A percentile compares a stretch with the other conserved stretches of the same genome.
These are phyloP conservation scores for Xylariomycetidae sp. DNA, from an alignment of 2,329 filamentous ascomycete genomes.

Conservation along the genomic window DNA sequence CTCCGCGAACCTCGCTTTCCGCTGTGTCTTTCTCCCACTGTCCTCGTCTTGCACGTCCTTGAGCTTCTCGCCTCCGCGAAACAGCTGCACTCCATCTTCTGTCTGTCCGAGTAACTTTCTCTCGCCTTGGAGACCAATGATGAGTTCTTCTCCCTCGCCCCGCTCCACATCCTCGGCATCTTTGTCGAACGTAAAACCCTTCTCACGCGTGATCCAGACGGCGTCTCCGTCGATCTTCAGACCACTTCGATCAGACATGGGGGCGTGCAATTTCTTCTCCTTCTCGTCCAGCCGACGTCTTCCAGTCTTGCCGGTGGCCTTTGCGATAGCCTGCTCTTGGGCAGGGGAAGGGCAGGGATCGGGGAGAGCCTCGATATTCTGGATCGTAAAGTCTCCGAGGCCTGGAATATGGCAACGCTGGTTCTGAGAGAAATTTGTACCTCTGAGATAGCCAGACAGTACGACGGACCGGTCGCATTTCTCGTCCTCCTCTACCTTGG, in stretches of 20 bases:
- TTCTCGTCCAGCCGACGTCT: slow-evolving; percentile 85
- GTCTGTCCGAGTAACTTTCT: slow-evolving; percentile 75
- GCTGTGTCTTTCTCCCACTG: slow-evolving; percentile 53
- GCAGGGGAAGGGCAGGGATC: slow-evolving; percentile 93
- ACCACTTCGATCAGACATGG: slow-evolving; percentile 96
- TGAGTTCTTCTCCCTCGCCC: slow-evolving; percentile 92
- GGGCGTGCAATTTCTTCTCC: slow-evolving; percentile 91
- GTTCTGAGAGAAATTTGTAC: slow-evolving; percentile 85
- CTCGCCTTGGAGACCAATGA: slow-evolving; percentile 81
- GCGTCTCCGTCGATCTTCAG: slow-evolving; percentile 95
- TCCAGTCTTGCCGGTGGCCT: slow-evolving; percentile 74
- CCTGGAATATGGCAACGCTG: slow-evolving; percentile 90
- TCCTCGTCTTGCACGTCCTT: slow-evolving; percentile 53
- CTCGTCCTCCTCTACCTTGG: slow-evolving; percentile 77
- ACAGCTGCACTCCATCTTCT: slow-evolving; percentile 77
- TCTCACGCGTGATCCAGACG: slow-evolving; percentile 75
- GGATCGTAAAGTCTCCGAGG: slow-evolving; percentile 79
- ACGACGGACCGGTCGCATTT: slow-evolving; percentile 90
- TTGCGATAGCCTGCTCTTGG: slow-evolving; percentile 81
- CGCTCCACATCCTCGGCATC: slow-evolving; percentile 64
- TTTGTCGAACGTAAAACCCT: slow-evolving; percentile 68
- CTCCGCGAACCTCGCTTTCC: slow-evolving; percentile 53
- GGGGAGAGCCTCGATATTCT: slow-evolving; percentile 77
- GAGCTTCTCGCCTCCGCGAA: slow-evolving; percentile 69
- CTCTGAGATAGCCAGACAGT: slow-evolving; percentile 86